These are phyloP conservation scores for Coprinellus aureogranulatus DNA, from an alignment of 768 basidiomycete species.

Conservation along the genomic window DNA sequence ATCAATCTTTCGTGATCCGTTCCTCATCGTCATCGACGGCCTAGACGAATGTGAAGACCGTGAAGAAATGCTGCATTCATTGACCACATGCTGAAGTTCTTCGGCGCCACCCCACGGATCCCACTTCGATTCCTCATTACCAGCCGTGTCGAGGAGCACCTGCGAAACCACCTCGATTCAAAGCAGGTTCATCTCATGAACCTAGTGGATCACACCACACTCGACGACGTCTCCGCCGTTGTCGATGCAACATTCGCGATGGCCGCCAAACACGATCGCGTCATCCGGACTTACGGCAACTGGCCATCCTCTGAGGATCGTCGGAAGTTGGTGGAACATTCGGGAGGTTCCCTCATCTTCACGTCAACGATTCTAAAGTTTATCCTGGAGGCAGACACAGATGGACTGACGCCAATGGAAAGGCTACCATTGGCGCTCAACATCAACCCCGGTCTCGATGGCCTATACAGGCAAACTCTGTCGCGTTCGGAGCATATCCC, in stretches of 20 bases:
- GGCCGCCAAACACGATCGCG: neutral
- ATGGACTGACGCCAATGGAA: neutral
- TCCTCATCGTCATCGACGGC: neutral
- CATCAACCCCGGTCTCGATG: neutral
- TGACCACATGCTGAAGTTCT: neutral
- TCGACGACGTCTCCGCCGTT: neutral
- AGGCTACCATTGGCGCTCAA: neutral
- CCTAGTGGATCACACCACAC: neutral
- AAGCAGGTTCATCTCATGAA: neutral
- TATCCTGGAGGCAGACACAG: neutral
- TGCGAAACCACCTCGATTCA: neutral
- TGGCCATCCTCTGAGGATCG: neutral
- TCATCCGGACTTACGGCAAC: neutral
- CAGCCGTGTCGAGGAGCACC: neutral
- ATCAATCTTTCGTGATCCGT: neutral
- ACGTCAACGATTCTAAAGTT: neutral
- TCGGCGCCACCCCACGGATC: neutral
- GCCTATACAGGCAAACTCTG: constrained; percentile 1
- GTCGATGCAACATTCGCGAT: neutral
- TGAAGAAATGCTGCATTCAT: neutral
- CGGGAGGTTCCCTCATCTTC: constrained; percentile 2
- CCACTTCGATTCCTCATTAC: neutral
- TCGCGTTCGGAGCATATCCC: neutral
- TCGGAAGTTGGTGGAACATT: neutral
- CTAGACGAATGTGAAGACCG: neutral